A percentile compares a stretch with the other conserved stretches of the same genome.
These are phyloP conservation scores for Neonectria magnoliae DNA, from an alignment of 2,329 filamentous ascomycete genomes.

Conservation along the genomic window DNA sequence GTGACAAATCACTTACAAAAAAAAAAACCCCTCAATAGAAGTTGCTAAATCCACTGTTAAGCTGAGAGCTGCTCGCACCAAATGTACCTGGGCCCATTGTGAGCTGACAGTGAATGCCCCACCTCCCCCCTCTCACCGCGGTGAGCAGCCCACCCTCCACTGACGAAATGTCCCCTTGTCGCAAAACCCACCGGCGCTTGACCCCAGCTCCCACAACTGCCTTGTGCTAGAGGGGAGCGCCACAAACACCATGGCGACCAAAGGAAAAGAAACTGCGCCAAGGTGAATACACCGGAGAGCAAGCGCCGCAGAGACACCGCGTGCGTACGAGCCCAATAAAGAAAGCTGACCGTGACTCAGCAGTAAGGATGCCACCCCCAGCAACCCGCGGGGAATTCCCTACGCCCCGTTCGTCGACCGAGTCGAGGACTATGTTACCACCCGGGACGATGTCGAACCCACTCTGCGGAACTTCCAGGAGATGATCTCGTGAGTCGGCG, in stretches of 20 bases:
- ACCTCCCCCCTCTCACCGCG: constrained; percentile 42
- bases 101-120: constrained; percentile 37
- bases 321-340: not conserved
- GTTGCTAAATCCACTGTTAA: not conserved
- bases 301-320: not conserved
- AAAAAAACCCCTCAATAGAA: too few species aligned
- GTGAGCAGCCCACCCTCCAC: constrained; percentile 41
- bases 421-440: constrained; percentile 86
- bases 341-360: constrained; percentile 35
- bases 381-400: constrained; percentile 86
- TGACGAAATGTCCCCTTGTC: constrained; percentile 45
- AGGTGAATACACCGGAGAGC: constrained; percentile 43
- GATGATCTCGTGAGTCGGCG: constrained; percentile 82
- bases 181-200: constrained; percentile 40
- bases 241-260: constrained; percentile 51
- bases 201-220: constrained; percentile 38
- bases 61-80: not conserved
- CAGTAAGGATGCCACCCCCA: constrained; percentile 62
- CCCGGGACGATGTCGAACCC: constrained; percentile 80
- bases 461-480: constrained; percentile 88
- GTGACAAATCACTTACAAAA: not conserved
- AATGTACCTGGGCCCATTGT: too few species aligned
- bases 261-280: constrained; percentile 50
- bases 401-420: constrained; percentile 87
- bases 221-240: constrained; percentile 33